phyloP scores from a whole-genome alignment of 805 yeast genomes.

The Wickerhamiella dianesei region DNA sequence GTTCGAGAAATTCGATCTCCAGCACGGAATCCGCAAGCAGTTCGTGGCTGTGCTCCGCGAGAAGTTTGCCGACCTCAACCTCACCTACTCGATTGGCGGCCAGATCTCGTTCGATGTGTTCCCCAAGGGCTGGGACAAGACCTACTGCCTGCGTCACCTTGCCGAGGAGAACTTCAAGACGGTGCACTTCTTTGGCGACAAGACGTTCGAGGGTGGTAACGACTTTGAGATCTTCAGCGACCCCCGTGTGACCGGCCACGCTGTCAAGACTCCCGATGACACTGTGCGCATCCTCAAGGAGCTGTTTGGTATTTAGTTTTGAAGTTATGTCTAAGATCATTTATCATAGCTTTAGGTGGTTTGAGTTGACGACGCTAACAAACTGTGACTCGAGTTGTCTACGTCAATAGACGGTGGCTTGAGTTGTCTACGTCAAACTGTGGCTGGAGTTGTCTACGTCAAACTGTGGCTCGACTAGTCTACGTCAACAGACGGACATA shows the following conservation, averaged over 20 bases:
- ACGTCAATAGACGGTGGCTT: no score
- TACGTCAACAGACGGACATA: slow-evolving; percentile 69
- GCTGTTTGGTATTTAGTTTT: neutral
- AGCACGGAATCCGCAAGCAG: slow-evolving; percentile 66
- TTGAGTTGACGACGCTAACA: neutral
- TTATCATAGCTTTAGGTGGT: neutral
- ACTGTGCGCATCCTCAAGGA: slow-evolving; percentile 65
- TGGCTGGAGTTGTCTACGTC: no score
- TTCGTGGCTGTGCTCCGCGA: slow-evolving; percentile 75
- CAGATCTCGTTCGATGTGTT: slow-evolving; percentile 98
- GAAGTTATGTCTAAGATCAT: neutral
- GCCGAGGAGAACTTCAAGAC: slow-evolving; percentile 68
- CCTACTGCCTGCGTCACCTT: slow-evolving; percentile 91
- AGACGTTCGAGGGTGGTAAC: slow-evolving; percentile 91
- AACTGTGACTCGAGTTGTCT: no score
- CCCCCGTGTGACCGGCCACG: slow-evolving; percentile 87
- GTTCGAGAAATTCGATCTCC: slow-evolving; percentile 71
- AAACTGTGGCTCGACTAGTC: neutral
- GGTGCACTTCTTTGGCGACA: slow-evolving; percentile 98
- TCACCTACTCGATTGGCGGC: slow-evolving; percentile 98
- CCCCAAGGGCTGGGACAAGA: slow-evolving; percentile 99
- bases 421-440: no score
- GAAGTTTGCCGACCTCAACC: slow-evolving; percentile 67
- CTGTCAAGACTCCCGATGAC: slow-evolving; percentile 81
- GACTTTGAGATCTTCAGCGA: slow-evolving; percentile 94